phyloP scores from a whole-genome alignment of 768 basidiomycete species.

The Auriscalpium vulgare region DNA sequence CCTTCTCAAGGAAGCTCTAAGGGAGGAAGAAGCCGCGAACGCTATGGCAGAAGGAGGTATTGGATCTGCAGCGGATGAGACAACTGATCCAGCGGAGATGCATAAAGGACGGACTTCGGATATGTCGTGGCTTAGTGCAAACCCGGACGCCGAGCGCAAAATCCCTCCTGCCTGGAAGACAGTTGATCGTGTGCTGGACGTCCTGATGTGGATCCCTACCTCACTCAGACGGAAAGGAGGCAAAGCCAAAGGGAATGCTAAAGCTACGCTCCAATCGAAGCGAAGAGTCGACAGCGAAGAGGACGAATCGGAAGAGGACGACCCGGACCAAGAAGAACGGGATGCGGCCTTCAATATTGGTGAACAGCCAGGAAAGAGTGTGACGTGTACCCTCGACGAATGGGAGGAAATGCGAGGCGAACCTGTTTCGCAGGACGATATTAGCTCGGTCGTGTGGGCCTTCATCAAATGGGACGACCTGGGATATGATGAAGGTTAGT shows the following conservation, averaged over 20 bases:
- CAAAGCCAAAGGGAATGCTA: conserved; percentile 19
- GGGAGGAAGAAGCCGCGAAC: conserved; percentile 22
- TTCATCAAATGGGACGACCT: conserved; percentile 93
- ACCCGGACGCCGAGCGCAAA: conserved; percentile 61
- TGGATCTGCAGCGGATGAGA: conserved; percentile 23
- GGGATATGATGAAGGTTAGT: conserved; percentile 83
- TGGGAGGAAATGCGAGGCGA: conserved; percentile 37
- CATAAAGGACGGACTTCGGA: conserved; percentile 3
- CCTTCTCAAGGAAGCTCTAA: conserved; percentile 42
- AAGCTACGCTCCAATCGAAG: conserved; percentile 18
- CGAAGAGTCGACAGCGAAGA: conserved; percentile 21
- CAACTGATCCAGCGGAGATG: conserved; percentile 13
- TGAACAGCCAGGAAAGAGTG: conserved; percentile 47
- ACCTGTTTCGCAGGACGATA: conserved; percentile 23
- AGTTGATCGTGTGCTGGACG: conserved; percentile 85
- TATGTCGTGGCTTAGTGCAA: conserved; percentile 26
- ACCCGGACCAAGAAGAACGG: conserved; percentile 19
- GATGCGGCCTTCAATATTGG: conserved; percentile 46
- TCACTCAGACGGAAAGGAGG: conserved; percentile 5
- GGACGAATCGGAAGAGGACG: conserved; percentile 23
- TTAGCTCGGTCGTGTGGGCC: conserved; percentile 60
- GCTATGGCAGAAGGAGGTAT: conserved; percentile 30
- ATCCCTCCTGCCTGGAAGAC: conserved; percentile 83
- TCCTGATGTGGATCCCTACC: conserved; percentile 52
- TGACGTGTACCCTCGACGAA: conserved; percentile 53